Percentiles rank a stretch among this genome's conserved stretches.
Evolutionary conservation across 176 grass and related monocot species (phyloP).

Genomic region (Puya raimondii): DNA sequence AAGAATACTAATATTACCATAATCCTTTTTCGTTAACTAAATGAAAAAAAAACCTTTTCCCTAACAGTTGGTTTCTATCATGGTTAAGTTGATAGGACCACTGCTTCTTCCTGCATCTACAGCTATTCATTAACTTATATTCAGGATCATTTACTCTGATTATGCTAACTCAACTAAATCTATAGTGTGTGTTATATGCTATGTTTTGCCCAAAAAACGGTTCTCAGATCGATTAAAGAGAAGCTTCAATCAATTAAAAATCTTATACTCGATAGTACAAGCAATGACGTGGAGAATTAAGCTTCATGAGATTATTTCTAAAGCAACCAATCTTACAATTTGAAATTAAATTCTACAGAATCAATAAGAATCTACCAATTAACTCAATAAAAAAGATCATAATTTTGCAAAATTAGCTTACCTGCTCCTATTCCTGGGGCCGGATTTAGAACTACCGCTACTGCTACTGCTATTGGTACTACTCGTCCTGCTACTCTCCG

Average conservation of each 20-base stretch:
- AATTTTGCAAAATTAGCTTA: slow-evolving; percentile 1
- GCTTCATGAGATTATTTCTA: not conserved
- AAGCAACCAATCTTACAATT: not conserved
- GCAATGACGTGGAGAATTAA: not conserved
- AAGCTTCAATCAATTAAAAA: not conserved
- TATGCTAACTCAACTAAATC: no score
- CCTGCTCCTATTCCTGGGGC: slow-evolving; percentile 18
- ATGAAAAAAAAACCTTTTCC: no score
- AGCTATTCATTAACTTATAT: no score
- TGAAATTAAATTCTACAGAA: not conserved
- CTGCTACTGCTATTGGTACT: slow-evolving; percentile 52
- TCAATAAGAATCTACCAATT: not conserved
- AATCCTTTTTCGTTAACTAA: no score
- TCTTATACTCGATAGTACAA: not conserved
- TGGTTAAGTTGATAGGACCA: no score
- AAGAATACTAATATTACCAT: not conserved
- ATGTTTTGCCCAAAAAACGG: not conserved
- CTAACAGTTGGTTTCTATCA: no score
- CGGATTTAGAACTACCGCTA: slow-evolving; percentile 18
- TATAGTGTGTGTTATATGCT: no score
- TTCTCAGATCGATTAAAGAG: not conserved
- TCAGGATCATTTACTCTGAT: no score
- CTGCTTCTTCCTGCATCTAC: no score
- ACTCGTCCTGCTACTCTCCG: slow-evolving; percentile 29
- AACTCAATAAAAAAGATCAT: not conserved